Conservation (phyloP, 148 eudicot species). For the Rhododendron williamsianum region DNA sequence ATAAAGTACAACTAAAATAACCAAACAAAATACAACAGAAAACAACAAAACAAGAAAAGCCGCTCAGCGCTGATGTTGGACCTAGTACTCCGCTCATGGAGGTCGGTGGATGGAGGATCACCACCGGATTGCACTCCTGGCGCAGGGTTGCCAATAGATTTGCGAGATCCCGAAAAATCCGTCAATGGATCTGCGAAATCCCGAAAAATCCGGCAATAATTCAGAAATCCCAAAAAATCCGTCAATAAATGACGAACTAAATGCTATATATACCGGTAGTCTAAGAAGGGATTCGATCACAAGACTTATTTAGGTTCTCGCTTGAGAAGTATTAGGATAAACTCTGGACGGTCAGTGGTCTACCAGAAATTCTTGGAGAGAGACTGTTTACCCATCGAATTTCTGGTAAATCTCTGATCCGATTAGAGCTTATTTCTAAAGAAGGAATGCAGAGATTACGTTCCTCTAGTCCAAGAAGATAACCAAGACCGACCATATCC, state of each 20-base stretch:
- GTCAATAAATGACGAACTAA: not conserved
- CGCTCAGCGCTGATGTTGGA: too few species aligned
- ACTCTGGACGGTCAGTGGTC: not conserved
- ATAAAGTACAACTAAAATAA: not conserved
- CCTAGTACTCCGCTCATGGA: too few species aligned
- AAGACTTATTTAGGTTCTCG: not conserved
- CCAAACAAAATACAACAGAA: too few species aligned
- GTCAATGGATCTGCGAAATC: too few species aligned
- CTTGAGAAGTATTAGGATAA: not conserved
- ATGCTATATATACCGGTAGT: not conserved
- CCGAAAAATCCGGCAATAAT: too few species aligned
- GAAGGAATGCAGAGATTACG: not conserved
- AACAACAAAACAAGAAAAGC: too few species aligned
- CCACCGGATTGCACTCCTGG: too few species aligned
- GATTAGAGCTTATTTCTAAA: not conserved
- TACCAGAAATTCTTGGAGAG: not conserved
- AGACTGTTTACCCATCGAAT: not conserved
- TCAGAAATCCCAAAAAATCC: too few species aligned
- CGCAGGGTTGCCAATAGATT: too few species aligned
- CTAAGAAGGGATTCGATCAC: too few species aligned
- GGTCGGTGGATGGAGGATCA: too few species aligned
- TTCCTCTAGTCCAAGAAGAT: not conserved
- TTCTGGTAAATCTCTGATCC: not conserved
- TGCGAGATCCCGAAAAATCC: too few species aligned
- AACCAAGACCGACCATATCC: not conserved